Conservation (phyloP, 2,329 filamentous ascomycete genomes). For the Metarhizium robertsii region DNA sequence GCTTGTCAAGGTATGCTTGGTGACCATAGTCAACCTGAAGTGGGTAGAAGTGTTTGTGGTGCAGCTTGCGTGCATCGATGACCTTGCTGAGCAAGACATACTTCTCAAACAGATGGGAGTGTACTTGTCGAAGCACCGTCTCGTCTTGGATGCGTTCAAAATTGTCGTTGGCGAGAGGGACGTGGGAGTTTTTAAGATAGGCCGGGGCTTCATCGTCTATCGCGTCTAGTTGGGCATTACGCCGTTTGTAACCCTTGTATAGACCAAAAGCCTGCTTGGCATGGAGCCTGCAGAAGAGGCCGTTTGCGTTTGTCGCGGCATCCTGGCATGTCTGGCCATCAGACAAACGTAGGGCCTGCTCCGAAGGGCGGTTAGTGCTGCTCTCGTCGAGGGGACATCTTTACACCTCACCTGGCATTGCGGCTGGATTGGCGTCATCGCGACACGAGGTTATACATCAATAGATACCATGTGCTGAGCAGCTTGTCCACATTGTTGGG, state of each 20-base stretch:
- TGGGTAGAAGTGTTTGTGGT: slow-evolving; percentile 17
- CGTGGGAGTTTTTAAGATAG: slow-evolving; percentile 7
- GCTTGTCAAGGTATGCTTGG: slow-evolving; percentile 16
- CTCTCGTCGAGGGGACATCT: not conserved
- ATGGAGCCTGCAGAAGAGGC: slow-evolving; percentile 17
- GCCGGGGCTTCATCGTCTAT: slow-evolving; percentile 10
- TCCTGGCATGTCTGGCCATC: slow-evolving; percentile 53
- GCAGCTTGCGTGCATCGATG: slow-evolving; percentile 16
- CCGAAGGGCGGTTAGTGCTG: not conserved
- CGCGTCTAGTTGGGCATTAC: slow-evolving; percentile 14
- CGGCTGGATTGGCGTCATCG: not conserved
- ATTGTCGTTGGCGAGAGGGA: slow-evolving; percentile 14
- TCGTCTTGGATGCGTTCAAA: slow-evolving; percentile 10
- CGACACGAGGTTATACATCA: not conserved
- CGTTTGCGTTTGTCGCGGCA: slow-evolving; percentile 20
- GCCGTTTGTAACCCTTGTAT: slow-evolving; percentile 17
- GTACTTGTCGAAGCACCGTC: slow-evolving; percentile 7
- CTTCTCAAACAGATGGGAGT: slow-evolving; percentile 14
- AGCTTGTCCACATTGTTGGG: too few relatives aligned
- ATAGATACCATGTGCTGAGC: not conserved
- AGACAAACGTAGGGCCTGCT: not conserved
- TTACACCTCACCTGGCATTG: not conserved
- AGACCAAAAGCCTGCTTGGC: slow-evolving; percentile 14
- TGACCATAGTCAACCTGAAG: slow-evolving; percentile 16
- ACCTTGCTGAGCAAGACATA: slow-evolving; percentile 14